Evolutionary conservation across 2,329 filamentous ascomycete species (phyloP), one percentile per base, ranked within the genome.

Genomic region (Periconia macrospinosa): DNA sequence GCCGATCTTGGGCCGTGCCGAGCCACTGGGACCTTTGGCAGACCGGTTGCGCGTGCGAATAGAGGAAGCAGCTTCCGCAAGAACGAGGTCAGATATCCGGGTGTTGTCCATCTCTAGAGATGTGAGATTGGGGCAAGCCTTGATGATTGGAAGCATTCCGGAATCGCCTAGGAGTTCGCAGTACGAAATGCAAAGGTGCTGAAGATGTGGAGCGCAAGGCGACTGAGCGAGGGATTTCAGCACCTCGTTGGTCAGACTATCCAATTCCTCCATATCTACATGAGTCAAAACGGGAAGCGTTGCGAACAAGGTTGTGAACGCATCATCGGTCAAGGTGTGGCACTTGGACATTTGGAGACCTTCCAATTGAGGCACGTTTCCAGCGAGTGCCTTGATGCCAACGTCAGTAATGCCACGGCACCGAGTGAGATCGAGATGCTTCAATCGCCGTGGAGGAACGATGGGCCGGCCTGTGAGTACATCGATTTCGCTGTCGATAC

Each of bases 101-200:
- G 93, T 97, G 72, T 97, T 97, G 77, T 99, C 94, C 81, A 97
- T 87, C 49, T 95, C 90, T 14, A 96, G 77, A 30, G 82, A 90
- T 45, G 80, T 80, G 14, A 97, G 81, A 14, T 77, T 81, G 0
- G 82, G 81, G 72, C 92, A 96, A 30, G 81, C 83, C 66, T 91
- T 90, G 61, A 97, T 80, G 2, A 97, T 79, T 0, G 90, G 89
- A 0, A 96, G 79, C 83, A 97, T 89, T 52, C 93, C 93, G 0
- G 80, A 77, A 68, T 97, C 94, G 20, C 91, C 87, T 2, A 99
- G 75, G 51, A 84, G 86, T 71, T 96, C 93, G 71, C 94, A 99
- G 71, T 92, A 96, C 65, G 91, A 93, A 62, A 97, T 83, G 50
- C 91, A 92, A 6, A 97, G 81, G 68, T 97, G 92, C 60, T 89